Conservation (phyloP, 1,139 yeast species). For the Blastobotrys proliferans region DNA sequence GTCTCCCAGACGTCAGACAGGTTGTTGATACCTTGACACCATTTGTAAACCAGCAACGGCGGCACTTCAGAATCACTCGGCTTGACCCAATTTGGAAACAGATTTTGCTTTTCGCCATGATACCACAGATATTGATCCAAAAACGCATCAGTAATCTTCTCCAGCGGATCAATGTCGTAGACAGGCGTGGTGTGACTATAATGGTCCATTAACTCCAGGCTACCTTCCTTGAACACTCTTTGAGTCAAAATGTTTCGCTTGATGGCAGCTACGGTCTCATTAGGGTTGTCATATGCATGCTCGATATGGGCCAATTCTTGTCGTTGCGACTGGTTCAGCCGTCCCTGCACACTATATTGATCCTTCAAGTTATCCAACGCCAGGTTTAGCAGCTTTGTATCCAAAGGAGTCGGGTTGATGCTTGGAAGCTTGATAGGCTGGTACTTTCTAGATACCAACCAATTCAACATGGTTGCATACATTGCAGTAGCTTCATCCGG, state of each 20-base stretch:
- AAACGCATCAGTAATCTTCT: slow-evolving; percentile 94
- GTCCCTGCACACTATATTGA: slow-evolving; percentile 72
- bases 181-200: slow-evolving; percentile 83
- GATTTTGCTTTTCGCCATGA: slow-evolving; percentile 80
- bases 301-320: slow-evolving; percentile 92
- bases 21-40: slow-evolving; percentile 94
- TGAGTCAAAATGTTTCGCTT: slow-evolving; percentile 82
- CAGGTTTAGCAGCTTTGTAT: slow-evolving; percentile 79
- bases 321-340: slow-evolving; percentile 81
- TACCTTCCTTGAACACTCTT: slow-evolving; percentile 86
- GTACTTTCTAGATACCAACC: slow-evolving; percentile 86
- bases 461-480: slow-evolving; percentile 81
- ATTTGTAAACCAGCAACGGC: slow-evolving; percentile 84
- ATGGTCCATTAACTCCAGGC: slow-evolving; percentile 87
- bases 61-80: slow-evolving; percentile 95
- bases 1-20: slow-evolving; percentile 75
- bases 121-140: slow-evolving; percentile 95
- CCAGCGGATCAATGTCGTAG: slow-evolving; percentile 83
- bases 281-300: slow-evolving; percentile 96
- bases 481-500: slow-evolving; percentile 88
- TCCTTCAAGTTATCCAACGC: slow-evolving; percentile 90
- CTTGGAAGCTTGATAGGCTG: slow-evolving; percentile 91
- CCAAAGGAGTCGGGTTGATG: slow-evolving; percentile 62
- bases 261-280: slow-evolving; percentile 80
- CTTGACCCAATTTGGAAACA: slow-evolving; percentile 95